Percentiles rank a stretch among this genome's conserved stretches.
phyloP scores from a whole-genome alignment of 305 asterid genomes.

The Rubia balearica region DNA sequence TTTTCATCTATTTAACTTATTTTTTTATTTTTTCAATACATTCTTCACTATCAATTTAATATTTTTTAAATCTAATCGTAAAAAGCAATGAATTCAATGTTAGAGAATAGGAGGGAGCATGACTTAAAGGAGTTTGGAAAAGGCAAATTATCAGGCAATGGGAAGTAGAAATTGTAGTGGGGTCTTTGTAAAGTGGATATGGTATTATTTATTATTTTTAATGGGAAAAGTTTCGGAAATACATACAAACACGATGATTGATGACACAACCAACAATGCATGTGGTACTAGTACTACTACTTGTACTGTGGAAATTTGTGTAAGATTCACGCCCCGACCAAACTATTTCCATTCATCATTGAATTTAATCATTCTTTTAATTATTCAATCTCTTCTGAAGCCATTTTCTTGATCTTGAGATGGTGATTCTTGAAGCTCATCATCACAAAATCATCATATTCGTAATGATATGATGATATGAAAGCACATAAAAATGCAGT shows the following conservation, averaged over 20 bases:
- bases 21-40: no score
- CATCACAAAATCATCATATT: no score
- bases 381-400: not conserved
- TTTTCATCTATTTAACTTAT: no score
- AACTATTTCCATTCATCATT: constrained; percentile 1
- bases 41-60: no score
- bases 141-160: not conserved
- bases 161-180: constrained; percentile 3
- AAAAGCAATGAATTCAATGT: no score
- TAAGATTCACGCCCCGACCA: not conserved
- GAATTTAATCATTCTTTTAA: not conserved
- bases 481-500: no score
- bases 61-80: no score
- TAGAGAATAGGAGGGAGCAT: no score
- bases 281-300: constrained; percentile 20
- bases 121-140: constrained; percentile 9
- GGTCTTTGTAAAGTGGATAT: constrained; percentile 14
- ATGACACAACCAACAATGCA: constrained; percentile 12
- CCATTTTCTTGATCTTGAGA: not conserved
- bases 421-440: not conserved
- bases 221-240: constrained; percentile 7
- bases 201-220: constrained; percentile 16
- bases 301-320: not conserved
- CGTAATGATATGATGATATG: no score
- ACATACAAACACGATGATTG: constrained; percentile 17